Evolutionary conservation across 306 rosid species (phyloP).

Genomic region (Fragaria vesca): DNA sequence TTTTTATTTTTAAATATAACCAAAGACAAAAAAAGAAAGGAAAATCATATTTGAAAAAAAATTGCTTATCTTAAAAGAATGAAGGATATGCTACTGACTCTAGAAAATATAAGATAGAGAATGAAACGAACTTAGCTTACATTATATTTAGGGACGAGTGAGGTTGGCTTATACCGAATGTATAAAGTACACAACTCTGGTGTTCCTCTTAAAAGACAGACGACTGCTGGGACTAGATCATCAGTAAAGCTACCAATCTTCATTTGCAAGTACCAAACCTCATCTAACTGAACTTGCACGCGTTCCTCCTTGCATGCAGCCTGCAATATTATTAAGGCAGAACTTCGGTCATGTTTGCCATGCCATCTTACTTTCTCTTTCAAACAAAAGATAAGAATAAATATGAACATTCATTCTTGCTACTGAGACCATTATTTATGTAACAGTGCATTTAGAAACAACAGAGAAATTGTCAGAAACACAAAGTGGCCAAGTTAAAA

Average conservation of each 20-base stretch:
- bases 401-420: neutral
- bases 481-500: neutral
- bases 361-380: neutral
- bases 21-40: neutral
- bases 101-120: neutral
- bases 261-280: neutral
- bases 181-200: neutral
- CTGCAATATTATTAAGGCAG: neutral
- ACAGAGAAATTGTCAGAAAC: neutral
- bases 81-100: neutral
- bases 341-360: neutral
- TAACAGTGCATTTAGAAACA: neutral
- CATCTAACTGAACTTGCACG: neutral
- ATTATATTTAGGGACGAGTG: neutral
- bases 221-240: neutral
- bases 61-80: neutral
- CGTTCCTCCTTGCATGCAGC: neutral
- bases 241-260: neutral
- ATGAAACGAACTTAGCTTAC: neutral
- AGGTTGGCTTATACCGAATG: neutral
- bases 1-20: neutral
- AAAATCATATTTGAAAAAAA: too few species aligned
- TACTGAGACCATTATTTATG: neutral
- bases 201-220: slow-evolving; percentile 4
- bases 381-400: neutral